Evolutionary conservation across 2,329 filamentous ascomycete genomes (phyloP).

Genomic region (Verticillium zaregamsianum): DNA sequence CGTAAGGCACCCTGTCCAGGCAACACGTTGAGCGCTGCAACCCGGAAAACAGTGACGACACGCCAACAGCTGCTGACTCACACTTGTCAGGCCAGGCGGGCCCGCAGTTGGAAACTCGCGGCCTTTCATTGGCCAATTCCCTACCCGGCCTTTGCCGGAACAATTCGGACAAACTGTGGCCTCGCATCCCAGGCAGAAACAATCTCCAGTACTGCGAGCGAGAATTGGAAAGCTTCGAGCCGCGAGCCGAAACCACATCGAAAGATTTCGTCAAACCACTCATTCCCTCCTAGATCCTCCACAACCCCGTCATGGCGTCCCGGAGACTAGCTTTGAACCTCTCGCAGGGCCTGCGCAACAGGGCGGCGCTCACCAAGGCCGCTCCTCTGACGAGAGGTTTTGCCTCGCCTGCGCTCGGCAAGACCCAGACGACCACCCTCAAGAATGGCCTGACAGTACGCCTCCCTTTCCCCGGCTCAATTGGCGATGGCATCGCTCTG

Average conservation of each 20-base stretch:
- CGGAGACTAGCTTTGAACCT: slow-evolving; percentile 95
- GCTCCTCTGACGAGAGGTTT: slow-evolving; percentile 79
- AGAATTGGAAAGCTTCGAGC: slow-evolving; percentile 33
- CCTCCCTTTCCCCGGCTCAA: slow-evolving; percentile 22
- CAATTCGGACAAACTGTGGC: slow-evolving; percentile 34
- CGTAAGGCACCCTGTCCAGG: neutral
- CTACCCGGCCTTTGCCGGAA: slow-evolving; percentile 30
- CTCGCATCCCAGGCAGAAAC: slow-evolving; percentile 36
- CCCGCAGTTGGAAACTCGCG: slow-evolving; percentile 6
- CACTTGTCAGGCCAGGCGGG: neutral
- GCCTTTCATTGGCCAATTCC: slow-evolving; percentile 27
- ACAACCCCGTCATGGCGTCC: slow-evolving; percentile 77
- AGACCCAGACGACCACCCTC: slow-evolving; percentile 93
- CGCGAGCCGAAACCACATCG: slow-evolving; percentile 33
- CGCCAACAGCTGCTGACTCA: neutral
- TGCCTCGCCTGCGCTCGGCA: slow-evolving; percentile 71
- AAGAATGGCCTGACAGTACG: slow-evolving; percentile 94
- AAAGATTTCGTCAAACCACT: slow-evolving; percentile 54
- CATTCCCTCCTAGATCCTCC: slow-evolving; percentile 44
- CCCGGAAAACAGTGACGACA: neutral
- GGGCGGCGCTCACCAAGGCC: slow-evolving; percentile 76
- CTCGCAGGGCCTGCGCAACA: slow-evolving; percentile 82
- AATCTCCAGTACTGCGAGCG: slow-evolving; percentile 24
- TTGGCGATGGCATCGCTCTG: slow-evolving; percentile 23
- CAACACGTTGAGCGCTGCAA: neutral